Evolutionary conservation across 2,329 filamentous ascomycete species (phyloP).

Genomic region (Seiridium cupressi): DNA sequence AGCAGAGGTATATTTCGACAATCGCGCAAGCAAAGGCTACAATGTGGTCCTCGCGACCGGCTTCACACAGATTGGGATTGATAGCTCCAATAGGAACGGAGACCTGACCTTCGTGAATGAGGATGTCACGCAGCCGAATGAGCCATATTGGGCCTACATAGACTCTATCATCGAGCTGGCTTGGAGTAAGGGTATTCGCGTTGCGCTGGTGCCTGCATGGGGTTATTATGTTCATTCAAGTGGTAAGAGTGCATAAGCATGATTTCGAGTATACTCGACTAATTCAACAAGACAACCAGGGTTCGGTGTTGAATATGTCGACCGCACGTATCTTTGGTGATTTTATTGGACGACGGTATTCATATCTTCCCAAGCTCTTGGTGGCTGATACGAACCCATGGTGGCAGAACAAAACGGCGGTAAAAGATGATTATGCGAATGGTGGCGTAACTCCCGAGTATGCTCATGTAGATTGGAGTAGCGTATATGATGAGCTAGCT

Average conservation of each 20-base stretch:
- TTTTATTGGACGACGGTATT: conserved; percentile 20
- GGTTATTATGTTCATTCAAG: conserved; percentile 4
- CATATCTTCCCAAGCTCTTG: conserved; percentile 20
- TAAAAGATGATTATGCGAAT: conserved; percentile 15
- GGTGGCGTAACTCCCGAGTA: conserved; percentile 15
- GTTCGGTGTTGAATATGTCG: conserved; percentile 3
- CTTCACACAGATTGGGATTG: conserved; percentile 6
- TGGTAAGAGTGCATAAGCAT: not conserved
- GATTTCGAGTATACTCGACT: no score
- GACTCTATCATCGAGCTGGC: conserved; percentile 6
- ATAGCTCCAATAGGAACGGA: conserved; percentile 2
- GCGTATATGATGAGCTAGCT: conserved; percentile 18
- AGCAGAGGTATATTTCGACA: not conserved
- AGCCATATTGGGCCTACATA: not conserved
- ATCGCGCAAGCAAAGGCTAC: conserved; percentile 5
- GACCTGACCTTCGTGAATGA: conserved; percentile 3
- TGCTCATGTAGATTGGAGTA: conserved; percentile 12
- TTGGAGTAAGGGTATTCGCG: conserved; percentile 6
- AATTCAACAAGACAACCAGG: not conserved
- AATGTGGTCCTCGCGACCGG: not conserved
- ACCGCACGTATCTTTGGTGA: conserved; percentile 14
- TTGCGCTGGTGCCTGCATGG: conserved; percentile 5
- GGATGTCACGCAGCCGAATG: conserved; percentile 5
- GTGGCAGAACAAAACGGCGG: conserved; percentile 18
- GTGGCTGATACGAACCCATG: conserved; percentile 20